These are phyloP conservation scores for Penicillium chermesinum DNA, from an alignment of 495 filamentous ascomycete species.

Conservation along the genomic window DNA sequence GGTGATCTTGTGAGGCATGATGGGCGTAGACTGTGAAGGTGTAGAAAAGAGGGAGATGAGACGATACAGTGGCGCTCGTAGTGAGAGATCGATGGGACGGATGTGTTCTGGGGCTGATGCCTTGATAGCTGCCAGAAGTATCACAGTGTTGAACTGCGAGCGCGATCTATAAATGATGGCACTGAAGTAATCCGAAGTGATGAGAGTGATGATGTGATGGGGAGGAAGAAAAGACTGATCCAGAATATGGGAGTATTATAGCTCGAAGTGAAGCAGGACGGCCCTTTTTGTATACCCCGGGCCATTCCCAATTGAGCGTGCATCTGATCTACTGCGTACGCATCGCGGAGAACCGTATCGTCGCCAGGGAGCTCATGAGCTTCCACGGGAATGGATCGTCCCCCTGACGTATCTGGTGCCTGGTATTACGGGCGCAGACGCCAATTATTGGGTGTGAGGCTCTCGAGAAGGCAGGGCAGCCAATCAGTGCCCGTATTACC, in stretches of 20 bases:
- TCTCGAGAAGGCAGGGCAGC: conserved; percentile 24
- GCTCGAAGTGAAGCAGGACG: conserved; percentile 6
- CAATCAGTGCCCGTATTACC: conserved; percentile 6
- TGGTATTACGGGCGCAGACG: conserved; percentile 13
- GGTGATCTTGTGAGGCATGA: conserved; percentile 41
- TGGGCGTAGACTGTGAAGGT: conserved; percentile 4
- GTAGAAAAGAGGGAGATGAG: conserved; percentile 1
- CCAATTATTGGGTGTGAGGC: conserved; percentile 14
- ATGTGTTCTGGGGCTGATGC: conserved; percentile 6
- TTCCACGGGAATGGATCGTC: conserved; percentile 23
- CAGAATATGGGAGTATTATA: conserved; percentile 7
- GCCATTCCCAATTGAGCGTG: conserved; percentile 25
- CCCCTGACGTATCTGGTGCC: conserved; percentile 27
- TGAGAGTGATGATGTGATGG: conserved; percentile 6
- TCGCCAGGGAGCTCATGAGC: conserved; percentile 15
- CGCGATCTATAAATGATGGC: conserved; percentile 13
- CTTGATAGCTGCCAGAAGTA: conserved; percentile 6
- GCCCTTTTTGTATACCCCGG: conserved; percentile 25
- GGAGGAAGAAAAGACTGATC: conserved; percentile 3
- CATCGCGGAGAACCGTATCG: conserved; percentile 22
- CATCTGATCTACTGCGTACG: conserved; percentile 28
- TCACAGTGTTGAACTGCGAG: conserved; percentile 27
- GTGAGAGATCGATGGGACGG: neutral
- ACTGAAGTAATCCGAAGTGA: neutral
- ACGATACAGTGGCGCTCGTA: neutral